Evolutionary conservation across 2,329 filamentous ascomycete species (phyloP), one percentile per base, ranked within the genome.

Genomic region (Atkinsonella texensis): DNA sequence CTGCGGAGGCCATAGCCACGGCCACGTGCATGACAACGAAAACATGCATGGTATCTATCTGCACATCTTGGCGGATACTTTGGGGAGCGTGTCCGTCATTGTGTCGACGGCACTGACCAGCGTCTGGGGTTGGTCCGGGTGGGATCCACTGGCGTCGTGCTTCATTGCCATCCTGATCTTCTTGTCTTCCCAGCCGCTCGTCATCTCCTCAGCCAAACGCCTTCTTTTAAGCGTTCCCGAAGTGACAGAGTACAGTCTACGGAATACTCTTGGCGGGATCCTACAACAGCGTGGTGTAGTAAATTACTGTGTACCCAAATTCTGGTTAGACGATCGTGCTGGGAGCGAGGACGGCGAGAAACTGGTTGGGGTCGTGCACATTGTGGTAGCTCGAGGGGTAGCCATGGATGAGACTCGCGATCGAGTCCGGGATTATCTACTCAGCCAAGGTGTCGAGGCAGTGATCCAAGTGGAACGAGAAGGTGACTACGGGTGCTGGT

Each of bases 31-130:
- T 61, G 85, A 89, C 55, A 95, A 95, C 65, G 93, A 98, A 61
- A 98, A 98, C 64, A 96, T 98, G 90, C 72, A 93, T 60, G 93
- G 93, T 12, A 97, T 98, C 58, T 98, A 95, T 68, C 74, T 98
- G 18, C 93, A 98, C 63, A 87, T 98, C 48, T 76, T 97, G 31
- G 93, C 93, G 6, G 93, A 98, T 65, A 95, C 93, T 0, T 81
- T 97, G 32, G 93, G 93, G 28, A 96, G 90, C 51, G 86, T 90
- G 1, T 93, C 93, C 1, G 93, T 98, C 46, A 95, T 98, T 55
- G 81, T 89, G 35, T 96, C 89, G 8, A 98, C 93, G 0, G 72
- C 88, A 0, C 74, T 97, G 20, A 95, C 94, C 0, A 85, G 94
- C 63, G 83, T 88, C 60, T 85, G 87, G 63, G 86, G 87, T 15